Conservation (phyloP, 306 rosid genomes). For the Echinosophora koreensis region DNA sequence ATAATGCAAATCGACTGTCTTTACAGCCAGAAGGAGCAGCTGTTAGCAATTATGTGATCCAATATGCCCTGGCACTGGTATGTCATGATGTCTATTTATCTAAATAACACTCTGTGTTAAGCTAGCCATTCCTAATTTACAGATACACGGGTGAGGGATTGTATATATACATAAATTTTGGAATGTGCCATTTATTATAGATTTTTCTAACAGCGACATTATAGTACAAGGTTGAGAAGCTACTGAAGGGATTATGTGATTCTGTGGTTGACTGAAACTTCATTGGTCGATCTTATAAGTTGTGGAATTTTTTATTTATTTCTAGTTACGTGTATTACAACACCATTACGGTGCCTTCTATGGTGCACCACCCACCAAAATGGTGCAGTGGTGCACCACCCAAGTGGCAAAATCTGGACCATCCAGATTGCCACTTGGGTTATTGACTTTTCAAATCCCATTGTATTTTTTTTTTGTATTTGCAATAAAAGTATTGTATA, state of each 20-base stretch:
- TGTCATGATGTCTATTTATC: slow-evolving; percentile 38
- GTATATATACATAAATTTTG: not conserved
- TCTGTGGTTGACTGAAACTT: slow-evolving; percentile 18
- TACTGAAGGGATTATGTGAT: slow-evolving; percentile 10
- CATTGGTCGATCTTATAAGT: slow-evolving; percentile 1
- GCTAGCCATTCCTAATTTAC: slow-evolving; percentile 31
- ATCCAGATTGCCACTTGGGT: too few species aligned
- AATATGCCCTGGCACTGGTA: slow-evolving; percentile 98
- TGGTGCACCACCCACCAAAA: too few species aligned
- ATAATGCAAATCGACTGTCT: slow-evolving; percentile 42
- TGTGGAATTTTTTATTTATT: slow-evolving; percentile 18
- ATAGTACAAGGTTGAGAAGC: slow-evolving; percentile 5
- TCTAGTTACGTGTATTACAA: slow-evolving; percentile 17
- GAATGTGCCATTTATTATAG: slow-evolving; percentile 27
- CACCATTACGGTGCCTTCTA: too few species aligned
- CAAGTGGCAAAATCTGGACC: too few species aligned
- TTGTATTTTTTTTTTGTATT: too few species aligned
- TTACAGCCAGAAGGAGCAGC: slow-evolving; percentile 99
- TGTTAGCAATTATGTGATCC: slow-evolving; percentile 84
- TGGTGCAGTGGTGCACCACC: too few species aligned
- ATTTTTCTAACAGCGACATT: slow-evolving; percentile 10
- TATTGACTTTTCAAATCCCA: too few species aligned
- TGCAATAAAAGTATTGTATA: too few species aligned
- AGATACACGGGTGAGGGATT: slow-evolving; percentile 14
- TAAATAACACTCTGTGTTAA: slow-evolving; percentile 23